Base-by-base conservation (phyloP, 805 yeast genomes). In the Teunomyces cretensis region DNA sequence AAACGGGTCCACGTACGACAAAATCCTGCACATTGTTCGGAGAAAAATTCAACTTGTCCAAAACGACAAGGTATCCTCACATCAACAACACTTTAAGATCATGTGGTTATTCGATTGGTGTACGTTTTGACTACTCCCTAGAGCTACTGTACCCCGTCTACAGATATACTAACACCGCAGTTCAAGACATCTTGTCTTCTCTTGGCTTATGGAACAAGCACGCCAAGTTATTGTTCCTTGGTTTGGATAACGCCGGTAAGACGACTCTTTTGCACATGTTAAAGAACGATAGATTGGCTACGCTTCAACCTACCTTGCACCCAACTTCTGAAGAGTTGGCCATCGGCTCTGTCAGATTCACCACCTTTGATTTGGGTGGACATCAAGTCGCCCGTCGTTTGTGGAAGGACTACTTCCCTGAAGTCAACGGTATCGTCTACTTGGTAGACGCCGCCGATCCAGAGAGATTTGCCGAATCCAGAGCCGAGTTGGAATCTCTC, bases 401-500 rank as follows among this genome's bases (percentile, higher is more conserved):
- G 64, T 94, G 99, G 99, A 91, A 91, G 66, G 98, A 94, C 68
- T 94, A 94, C 70, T 94, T 94, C 85, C 99, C 99, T 48, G 99
- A 94, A 73, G 99, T 94, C 41, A 88, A 90, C 68, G 99, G 97
- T 45, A 94, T 94, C 55, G 98, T 94, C 27, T 94, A 87, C 68
- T 76, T 94, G 48, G 97, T 94, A 27, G 99, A 94, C 67, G 95
- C 96, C 45, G 98, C 98, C 45, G 99, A 94, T 65, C 84, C 94
- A 31, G 96, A 85, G 65, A 86, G 99, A 70, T 87, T 94, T 58
- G 86, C 87, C 55, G 99, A 94, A 76, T 86, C 96, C 50, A 86
- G 88, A 71, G 89, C 90, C 36, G 99, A 94, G 74, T 80, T 94
- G 65, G 98, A 94, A 60, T 91, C 95, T 30, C 77, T 94, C 55